Percentiles rank a stretch among this genome's conserved stretches.
Evolutionary conservation across 176 grass and related monocot genomes (phyloP).

Genomic region (Elaeis guineensis): DNA sequence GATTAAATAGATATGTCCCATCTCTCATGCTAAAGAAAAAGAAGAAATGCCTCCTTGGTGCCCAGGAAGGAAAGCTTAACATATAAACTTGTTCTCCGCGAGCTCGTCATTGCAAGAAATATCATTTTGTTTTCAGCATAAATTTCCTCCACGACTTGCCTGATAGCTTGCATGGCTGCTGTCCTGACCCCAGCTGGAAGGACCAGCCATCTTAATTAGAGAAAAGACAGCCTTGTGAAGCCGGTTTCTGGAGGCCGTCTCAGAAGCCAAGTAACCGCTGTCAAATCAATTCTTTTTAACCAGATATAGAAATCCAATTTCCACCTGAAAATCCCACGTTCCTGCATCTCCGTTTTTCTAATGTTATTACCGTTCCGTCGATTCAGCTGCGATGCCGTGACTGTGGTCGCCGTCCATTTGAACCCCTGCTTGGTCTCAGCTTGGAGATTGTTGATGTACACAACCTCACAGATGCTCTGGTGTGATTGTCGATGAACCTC

Average conservation of each 20-base stretch:
- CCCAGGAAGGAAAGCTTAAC: too few species aligned
- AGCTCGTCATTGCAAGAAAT: slow-evolving; percentile 51
- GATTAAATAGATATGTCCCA: too few species aligned
- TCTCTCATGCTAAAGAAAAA: too few species aligned
- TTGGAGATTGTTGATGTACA: too few species aligned
- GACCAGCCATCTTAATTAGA: slow-evolving; percentile 34
- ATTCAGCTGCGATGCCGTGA: slow-evolving; percentile 60
- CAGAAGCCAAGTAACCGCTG: slow-evolving; percentile 53
- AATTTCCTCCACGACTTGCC: slow-evolving; percentile 61
- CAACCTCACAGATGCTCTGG: too few species aligned
- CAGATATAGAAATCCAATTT: too few species aligned
- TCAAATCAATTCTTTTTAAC: neutral
- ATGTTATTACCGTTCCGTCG: neutral
- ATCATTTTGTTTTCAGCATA: slow-evolving; percentile 66
- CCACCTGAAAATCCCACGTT: too few species aligned
- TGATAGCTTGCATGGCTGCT: slow-evolving; percentile 62
- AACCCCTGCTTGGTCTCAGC: neutral
- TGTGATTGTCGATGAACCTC: too few species aligned
- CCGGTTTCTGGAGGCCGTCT: slow-evolving; percentile 71
- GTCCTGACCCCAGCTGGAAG: slow-evolving; percentile 24
- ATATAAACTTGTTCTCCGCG: slow-evolving; percentile 12
- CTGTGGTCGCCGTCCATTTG: slow-evolving; percentile 64
- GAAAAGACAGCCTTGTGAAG: slow-evolving; percentile 62
- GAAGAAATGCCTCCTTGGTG: too few species aligned
- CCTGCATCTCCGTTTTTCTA: too few species aligned